Evolutionary conservation across 805 yeast species (phyloP).

Genomic region (Middelhovenomyces tepae): DNA sequence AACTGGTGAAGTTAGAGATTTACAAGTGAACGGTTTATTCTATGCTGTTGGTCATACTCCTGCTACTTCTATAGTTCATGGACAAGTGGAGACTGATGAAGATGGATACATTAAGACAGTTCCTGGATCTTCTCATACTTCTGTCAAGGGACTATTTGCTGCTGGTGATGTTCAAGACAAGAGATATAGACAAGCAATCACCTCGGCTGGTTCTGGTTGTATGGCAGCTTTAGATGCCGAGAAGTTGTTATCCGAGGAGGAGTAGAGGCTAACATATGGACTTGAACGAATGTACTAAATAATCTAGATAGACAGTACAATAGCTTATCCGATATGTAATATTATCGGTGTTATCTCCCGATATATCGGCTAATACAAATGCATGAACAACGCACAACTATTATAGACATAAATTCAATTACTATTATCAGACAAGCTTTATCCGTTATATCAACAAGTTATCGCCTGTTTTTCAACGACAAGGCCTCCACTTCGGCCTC

Average conservation of each 20-base stretch:
- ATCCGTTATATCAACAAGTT: too few species aligned
- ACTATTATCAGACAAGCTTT: too few species aligned
- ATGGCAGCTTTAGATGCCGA: constrained; percentile 98
- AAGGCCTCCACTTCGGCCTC: constrained; percentile 26
- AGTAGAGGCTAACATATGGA: too few species aligned
- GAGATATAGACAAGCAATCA: constrained; percentile 95
- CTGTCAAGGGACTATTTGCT: constrained; percentile 87
- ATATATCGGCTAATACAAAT: neutral
- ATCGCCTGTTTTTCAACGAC: constrained; percentile 16
- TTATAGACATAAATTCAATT: neutral
- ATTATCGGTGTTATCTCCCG: too few species aligned
- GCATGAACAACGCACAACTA: neutral
- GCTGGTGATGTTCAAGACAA: constrained; percentile 99
- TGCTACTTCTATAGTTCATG: constrained; percentile 74
- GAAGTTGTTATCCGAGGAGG: constrained; percentile 58
- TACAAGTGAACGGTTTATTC: constrained; percentile 84
- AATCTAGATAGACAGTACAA: too few species aligned
- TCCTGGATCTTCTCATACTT: constrained; percentile 84
- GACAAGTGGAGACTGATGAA: constrained; percentile 76
- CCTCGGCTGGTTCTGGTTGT: constrained; percentile 99
- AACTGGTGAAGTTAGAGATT: constrained; percentile 58
- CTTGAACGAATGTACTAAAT: too few species aligned
- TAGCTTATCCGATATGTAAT: too few species aligned
- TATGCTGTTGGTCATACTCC: constrained; percentile 98
- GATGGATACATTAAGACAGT: constrained; percentile 81